A percentile compares a stretch with the other conserved stretches of the same genome.
phyloP scores from a whole-genome alignment of 2,329 filamentous ascomycete genomes.

The Alternaria longipes region DNA sequence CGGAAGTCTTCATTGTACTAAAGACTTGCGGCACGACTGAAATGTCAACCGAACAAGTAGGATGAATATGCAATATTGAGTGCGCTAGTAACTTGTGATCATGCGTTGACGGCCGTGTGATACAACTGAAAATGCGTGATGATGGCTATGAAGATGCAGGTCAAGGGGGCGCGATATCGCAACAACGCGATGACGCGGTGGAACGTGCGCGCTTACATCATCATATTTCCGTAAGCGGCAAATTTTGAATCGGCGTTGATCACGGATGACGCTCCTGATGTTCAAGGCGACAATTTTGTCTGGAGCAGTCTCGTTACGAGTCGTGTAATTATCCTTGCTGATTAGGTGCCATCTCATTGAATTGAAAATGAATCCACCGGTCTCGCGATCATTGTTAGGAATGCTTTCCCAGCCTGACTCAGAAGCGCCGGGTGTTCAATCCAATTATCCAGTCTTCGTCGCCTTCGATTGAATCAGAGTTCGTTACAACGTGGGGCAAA shows the following conservation, averaged over 20 bases:
- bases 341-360: too few relatives aligned
- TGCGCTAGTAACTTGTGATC: accelerated
- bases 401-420: background rate
- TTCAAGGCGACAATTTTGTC: slow-evolving; percentile 9
- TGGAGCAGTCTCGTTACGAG: background rate
- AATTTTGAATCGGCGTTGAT: slow-evolving; percentile 2
- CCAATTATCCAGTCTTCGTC: background rate
- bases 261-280: slow-evolving; percentile 8
- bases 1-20: background rate
- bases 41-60: too few relatives aligned
- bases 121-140: background rate
- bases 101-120: background rate
- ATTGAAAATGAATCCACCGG: background rate
- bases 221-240: background rate
- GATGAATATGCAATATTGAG: too few relatives aligned
- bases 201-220: slow-evolving; percentile 8
- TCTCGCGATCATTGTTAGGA: background rate
- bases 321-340: too few relatives aligned
- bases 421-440: background rate
- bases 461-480: background rate
- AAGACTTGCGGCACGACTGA: too few relatives aligned
- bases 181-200: background rate
- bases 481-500: background rate
- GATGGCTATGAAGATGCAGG: too few relatives aligned
- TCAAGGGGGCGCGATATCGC: background rate